Evolutionary conservation across 495 filamentous ascomycete species (phyloP), one percentile per base, ranked within the genome.

Genomic region (Xylaria venustula): DNA sequence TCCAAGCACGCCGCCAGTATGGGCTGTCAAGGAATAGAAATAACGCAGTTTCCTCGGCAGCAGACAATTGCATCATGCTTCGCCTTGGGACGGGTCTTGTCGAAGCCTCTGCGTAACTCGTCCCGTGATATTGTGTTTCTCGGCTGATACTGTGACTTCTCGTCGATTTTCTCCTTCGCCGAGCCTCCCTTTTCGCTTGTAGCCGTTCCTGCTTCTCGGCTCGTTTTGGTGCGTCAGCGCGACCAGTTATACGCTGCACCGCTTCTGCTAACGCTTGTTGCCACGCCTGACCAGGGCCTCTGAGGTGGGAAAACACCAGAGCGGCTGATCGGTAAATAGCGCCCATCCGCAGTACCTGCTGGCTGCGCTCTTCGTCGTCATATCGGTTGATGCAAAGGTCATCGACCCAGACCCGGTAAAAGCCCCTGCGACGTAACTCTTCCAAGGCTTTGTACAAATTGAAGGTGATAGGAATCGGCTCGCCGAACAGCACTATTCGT

Each of bases 351-450:
- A 57, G 23, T 2, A 66, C 60, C 30, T 63, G 60, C 25, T 45
- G 49, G 64, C 55, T 60, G 9, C 61, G 54, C 49, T 66, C 64
- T 25, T 55, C 60, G 20, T 52, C 54, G 32, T 66, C 56, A 12
- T 28, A 20, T 45, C 62, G 64, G 55, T 66, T 66, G 50, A 66
- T 66, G 56, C 64, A 66, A 36, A 66, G 51, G 45, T 50, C 60
- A 30, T 63, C 64, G 11, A 50, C 61, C 64, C 64, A 63, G 19
- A 66, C 50, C 7, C 58, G n/a, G 28, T 48, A 53, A 19, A 45
- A 20, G 0, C 58, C 58, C 19, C 58, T 30, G 11, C 42, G 30
- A 7, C 50, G 48, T 14, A 61, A 30, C 28, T 61, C 49, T 19
- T 46, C 40, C 17, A 61, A 11, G 3, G 58, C 58, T 22, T 45